Evolutionary conservation across 257 asterid genomes (phyloP).

Genomic region (Gentiana dahurica): DNA sequence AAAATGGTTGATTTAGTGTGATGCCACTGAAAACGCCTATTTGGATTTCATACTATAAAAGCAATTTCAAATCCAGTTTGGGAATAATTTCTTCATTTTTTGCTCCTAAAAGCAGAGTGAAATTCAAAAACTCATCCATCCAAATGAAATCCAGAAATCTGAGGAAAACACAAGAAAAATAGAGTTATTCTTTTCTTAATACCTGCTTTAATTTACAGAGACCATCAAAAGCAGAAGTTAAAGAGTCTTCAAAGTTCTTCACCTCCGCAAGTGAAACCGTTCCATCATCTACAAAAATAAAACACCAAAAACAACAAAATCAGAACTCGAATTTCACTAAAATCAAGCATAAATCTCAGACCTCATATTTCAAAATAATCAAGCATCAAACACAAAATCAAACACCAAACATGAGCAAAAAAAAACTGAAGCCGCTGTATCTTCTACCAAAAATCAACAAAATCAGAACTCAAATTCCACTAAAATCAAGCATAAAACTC

Average conservation of each 20-base stretch:
- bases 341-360: neutral
- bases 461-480: no score
- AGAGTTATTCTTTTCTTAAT: neutral
- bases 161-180: neutral
- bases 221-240: conserved; percentile 79
- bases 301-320: neutral
- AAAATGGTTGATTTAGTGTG: no score
- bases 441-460: conserved; percentile 14
- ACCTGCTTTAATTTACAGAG: conserved; percentile 89
- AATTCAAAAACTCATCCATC: neutral
- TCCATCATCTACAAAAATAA: conserved; percentile 24
- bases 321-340: no score
- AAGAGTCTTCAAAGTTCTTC: conserved; percentile 51
- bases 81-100: no score
- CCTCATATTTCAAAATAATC: neutral
- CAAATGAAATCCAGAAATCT: conserved; percentile 1
- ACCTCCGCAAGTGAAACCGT: conserved; percentile 50
- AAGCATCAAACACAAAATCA: neutral
- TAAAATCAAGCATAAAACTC: no score
- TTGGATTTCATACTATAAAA: no score
- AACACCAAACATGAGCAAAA: no score
- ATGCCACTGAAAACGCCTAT: no score
- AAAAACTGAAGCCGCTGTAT: conserved; percentile 32
- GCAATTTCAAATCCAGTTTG: no score
- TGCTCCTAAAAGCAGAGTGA: neutral